Evolutionary conservation across 805 yeast species (phyloP).

Genomic region (Metschnikowia vanudenii): DNA sequence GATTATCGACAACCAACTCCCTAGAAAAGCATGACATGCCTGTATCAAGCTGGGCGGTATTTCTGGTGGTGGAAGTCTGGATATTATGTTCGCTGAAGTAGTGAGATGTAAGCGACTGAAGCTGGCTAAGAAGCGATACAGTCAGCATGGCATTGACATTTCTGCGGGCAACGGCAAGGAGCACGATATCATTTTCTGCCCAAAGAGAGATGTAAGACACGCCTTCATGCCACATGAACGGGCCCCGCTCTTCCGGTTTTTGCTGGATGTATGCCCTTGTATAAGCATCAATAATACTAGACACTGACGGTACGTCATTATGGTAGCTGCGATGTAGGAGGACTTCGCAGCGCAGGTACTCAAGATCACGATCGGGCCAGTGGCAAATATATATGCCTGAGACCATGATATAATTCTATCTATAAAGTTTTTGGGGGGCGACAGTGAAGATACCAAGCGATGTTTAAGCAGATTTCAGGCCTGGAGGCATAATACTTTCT

Average conservation of each 20-base stretch:
- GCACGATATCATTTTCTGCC: slow-evolving; percentile 42
- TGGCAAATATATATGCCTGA: slow-evolving; percentile 39
- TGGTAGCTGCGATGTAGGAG: slow-evolving; percentile 36
- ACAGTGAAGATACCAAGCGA: not conserved
- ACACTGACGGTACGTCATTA: slow-evolving; percentile 29
- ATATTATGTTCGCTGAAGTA: slow-evolving; percentile 21
- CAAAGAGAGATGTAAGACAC: slow-evolving; percentile 53
- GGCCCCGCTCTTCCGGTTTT: slow-evolving; percentile 23
- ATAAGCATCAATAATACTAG: slow-evolving; percentile 25
- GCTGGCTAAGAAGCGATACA: slow-evolving; percentile 51
- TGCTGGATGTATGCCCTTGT: slow-evolving; percentile 23
- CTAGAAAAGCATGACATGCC: slow-evolving; percentile 7
- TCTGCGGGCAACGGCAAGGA: slow-evolving; percentile 41
- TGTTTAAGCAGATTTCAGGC: too few relatives aligned
- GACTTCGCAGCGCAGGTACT: slow-evolving; percentile 28
- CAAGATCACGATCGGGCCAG: slow-evolving; percentile 30
- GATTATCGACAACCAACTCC: slow-evolving; percentile 69
- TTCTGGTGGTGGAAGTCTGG: not conserved
- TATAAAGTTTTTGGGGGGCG: not conserved
- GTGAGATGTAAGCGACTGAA: slow-evolving; percentile 29
- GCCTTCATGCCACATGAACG: slow-evolving; percentile 49
- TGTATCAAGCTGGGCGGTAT: not conserved
- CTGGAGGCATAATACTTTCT: too few relatives aligned
- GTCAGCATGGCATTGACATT: slow-evolving; percentile 60
- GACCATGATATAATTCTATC: slow-evolving; percentile 25